Evolutionary conservation across 441 rosid genomes (phyloP).

Genomic region (Capsella rubella): DNA sequence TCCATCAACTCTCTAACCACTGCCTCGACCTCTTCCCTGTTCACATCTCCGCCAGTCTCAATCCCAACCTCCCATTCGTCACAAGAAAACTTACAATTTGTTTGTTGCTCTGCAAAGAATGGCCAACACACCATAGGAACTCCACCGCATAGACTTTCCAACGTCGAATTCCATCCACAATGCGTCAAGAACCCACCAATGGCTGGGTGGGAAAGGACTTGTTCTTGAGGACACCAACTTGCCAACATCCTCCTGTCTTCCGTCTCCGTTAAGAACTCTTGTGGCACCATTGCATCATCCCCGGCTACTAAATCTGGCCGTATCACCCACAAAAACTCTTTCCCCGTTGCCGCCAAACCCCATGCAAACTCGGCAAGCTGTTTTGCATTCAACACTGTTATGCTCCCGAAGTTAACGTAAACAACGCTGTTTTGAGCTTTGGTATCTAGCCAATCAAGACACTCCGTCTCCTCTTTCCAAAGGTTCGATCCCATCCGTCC

Average conservation of each 20-base stretch:
- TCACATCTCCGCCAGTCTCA: conserved; percentile 47
- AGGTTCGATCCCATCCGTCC: conserved; percentile 38
- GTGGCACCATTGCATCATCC: conserved; percentile 39
- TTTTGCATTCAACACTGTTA: conserved; percentile 38
- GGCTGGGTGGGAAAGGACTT: conserved; percentile 49
- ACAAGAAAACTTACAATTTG: conserved; percentile 43
- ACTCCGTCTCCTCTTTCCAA: conserved; percentile 48
- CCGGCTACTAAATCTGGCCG: conserved; percentile 50
- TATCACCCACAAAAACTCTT: conserved; percentile 50
- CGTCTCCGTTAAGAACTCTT: conserved; percentile 40
- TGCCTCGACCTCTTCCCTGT: conserved; percentile 47
- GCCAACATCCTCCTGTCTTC: conserved; percentile 39
- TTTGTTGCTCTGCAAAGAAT: conserved; percentile 52
- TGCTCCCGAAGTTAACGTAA: conserved; percentile 54
- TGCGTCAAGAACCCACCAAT: conserved; percentile 52
- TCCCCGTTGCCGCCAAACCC: conserved; percentile 49
- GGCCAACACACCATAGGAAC: conserved; percentile 58
- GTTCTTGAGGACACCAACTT: conserved; percentile 57
- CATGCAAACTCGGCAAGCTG: conserved; percentile 52
- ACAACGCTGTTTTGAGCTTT: conserved; percentile 42
- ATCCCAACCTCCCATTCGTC: conserved; percentile 48
- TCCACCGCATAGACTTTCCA: conserved; percentile 45
- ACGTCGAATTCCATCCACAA: conserved; percentile 54
- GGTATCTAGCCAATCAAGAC: conserved; percentile 49
- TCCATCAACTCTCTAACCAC: conserved; percentile 49